These are phyloP conservation scores for Suillus sp. DNA, from an alignment of 768 basidiomycete species.

Conservation along the genomic window DNA sequence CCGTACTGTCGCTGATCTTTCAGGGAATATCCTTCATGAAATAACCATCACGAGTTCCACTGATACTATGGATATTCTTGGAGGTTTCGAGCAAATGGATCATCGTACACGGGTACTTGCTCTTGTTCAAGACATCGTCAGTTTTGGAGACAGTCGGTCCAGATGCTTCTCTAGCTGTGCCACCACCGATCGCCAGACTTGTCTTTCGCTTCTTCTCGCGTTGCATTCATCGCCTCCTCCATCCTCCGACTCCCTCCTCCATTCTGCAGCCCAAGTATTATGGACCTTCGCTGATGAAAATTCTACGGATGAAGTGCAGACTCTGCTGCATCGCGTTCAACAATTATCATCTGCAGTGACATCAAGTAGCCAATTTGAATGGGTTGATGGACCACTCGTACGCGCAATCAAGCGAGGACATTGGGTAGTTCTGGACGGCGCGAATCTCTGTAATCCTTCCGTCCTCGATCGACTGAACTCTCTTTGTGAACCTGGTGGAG, in stretches of 20 bases:
- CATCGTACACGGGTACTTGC: slow-evolving; percentile 38
- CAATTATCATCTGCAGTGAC: slow-evolving; percentile 28
- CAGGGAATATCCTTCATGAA: slow-evolving; percentile 70
- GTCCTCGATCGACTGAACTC: slow-evolving; percentile 97
- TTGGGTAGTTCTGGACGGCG: slow-evolving; percentile 90
- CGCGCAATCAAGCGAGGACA: slow-evolving; percentile 82
- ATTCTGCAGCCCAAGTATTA: slow-evolving; percentile 31
- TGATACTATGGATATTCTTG: slow-evolving; percentile 92
- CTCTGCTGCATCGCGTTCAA: slow-evolving; percentile 26
- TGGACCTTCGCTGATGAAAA: slow-evolving; percentile 20
- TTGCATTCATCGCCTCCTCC: slow-evolving; percentile 20
- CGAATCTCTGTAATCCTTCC: slow-evolving; percentile 93
- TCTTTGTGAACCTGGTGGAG: slow-evolving; percentile 86
- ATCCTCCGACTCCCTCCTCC: slow-evolving; percentile 26
- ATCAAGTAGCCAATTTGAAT: slow-evolving; percentile 69
- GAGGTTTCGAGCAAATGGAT: slow-evolving; percentile 94
- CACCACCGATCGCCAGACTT: slow-evolving; percentile 20
- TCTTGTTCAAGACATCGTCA: slow-evolving; percentile 43
- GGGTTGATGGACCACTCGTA: slow-evolving; percentile 93
- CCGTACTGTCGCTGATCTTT: slow-evolving; percentile 65
- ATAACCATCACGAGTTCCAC: slow-evolving; percentile 82
- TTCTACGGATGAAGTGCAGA: slow-evolving; percentile 14
- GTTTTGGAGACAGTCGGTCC: slow-evolving; percentile 39
- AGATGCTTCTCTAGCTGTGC: slow-evolving; percentile 35
- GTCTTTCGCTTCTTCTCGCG: slow-evolving; percentile 17